These are phyloP conservation scores for Garcia nutans DNA, from an alignment of 345 rosid species.

Conservation along the genomic window DNA sequence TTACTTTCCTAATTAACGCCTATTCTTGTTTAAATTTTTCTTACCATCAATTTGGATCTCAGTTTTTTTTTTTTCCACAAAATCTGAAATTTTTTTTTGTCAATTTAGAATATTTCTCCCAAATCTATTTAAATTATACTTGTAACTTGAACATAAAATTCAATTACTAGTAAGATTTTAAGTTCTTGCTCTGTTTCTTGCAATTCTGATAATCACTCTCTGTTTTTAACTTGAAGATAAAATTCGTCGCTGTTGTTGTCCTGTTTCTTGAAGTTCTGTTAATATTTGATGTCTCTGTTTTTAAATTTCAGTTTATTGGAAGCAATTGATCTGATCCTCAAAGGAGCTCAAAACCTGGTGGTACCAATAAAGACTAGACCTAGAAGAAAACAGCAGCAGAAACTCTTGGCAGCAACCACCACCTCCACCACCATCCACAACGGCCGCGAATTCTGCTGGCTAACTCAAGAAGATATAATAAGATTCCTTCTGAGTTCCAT, in stretches of 20 bases:
- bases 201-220: background rate
- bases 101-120: background rate
- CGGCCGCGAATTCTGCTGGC: conserved; percentile 83
- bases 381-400: conserved; percentile 47
- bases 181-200: background rate
- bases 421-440: conserved; percentile 38
- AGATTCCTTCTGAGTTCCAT: conserved; percentile 71
- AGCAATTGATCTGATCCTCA: conserved; percentile 73
- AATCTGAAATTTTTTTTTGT: background rate
- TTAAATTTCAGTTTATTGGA: conserved; percentile 53
- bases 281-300: background rate
- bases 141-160: too few relatives aligned
- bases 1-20: background rate
- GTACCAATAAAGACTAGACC: conserved; percentile 60
- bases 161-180: background rate
- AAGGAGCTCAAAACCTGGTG: conserved; percentile 85
- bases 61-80: background rate
- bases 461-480: conserved; percentile 83
- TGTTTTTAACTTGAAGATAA: background rate
- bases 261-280: conserved; percentile 1
- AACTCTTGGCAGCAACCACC: conserved; percentile 24
- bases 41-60: background rate
- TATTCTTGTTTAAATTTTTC: background rate
- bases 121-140: background rate
- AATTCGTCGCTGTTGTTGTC: background rate